phyloP scores from a whole-genome alignment of 2,329 filamentous ascomycete species.

The Westerdykella sp. region DNA sequence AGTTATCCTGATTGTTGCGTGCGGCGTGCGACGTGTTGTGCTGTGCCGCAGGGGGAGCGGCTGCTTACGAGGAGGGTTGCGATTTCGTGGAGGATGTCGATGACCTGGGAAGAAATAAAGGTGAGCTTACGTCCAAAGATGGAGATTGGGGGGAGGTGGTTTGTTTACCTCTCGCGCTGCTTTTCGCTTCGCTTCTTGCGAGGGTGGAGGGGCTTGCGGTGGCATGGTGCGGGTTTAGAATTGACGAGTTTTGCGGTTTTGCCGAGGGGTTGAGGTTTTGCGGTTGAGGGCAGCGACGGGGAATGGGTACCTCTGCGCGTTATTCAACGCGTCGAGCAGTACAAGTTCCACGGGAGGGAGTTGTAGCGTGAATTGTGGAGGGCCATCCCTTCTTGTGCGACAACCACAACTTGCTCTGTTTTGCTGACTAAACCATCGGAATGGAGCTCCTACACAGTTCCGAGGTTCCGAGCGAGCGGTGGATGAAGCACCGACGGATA shows the following conservation, averaged over 20 bases:
- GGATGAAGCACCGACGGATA: too few species aligned
- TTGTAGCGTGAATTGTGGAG: background rate
- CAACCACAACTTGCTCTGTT: background rate
- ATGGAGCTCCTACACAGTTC: too few species aligned
- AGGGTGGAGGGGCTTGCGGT: conserved; percentile 5
- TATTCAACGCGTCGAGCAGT: background rate
- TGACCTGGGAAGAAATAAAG: conserved; percentile 25
- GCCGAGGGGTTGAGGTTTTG: background rate
- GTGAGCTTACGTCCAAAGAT: too few species aligned
- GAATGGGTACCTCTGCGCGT: background rate
- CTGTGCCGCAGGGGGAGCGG: conserved; percentile 1
- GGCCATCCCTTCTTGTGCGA: background rate
- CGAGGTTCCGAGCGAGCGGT: too few species aligned
- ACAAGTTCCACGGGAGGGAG: background rate
- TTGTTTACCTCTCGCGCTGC: conserved; percentile 64
- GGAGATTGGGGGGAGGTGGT: background rate
- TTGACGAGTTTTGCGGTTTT: background rate
- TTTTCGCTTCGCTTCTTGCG: conserved; percentile 54
- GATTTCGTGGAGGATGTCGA: conserved; percentile 78
- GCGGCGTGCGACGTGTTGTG: background rate
- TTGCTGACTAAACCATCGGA: background rate
- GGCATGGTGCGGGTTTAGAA: background rate
- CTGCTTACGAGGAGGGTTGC: conserved; percentile 74
- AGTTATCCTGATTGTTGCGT: background rate
- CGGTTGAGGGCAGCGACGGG: background rate